phyloP scores from a whole-genome alignment of 768 basidiomycete species.

The Amanita pseudoporphyria region DNA sequence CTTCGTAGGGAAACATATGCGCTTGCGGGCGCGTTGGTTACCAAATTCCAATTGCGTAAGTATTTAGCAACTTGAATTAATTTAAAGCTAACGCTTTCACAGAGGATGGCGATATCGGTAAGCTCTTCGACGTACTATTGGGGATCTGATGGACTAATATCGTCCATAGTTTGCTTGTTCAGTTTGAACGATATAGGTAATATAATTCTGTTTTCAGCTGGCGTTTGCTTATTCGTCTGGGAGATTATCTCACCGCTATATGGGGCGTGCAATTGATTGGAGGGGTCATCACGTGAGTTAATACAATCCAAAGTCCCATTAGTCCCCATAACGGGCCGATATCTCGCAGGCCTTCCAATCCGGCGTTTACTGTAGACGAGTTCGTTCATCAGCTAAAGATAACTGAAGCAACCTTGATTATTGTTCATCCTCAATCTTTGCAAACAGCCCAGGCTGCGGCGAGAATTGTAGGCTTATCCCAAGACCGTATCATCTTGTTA shows the following conservation, averaged over 20 bases:
- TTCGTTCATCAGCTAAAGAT: slow-evolving; percentile 45
- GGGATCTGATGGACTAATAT: neutral
- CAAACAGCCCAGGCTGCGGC: too few relatives aligned
- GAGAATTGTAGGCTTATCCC: too few relatives aligned
- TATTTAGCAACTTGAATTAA: neutral
- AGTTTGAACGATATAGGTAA: too few relatives aligned
- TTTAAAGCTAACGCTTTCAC: slow-evolving; percentile 7
- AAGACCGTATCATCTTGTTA: too few relatives aligned
- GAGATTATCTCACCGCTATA: slow-evolving; percentile 45
- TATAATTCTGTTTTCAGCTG: too few relatives aligned
- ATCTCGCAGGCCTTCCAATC: too few relatives aligned
- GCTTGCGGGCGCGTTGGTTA: slow-evolving; percentile 44
- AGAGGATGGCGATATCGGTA: too few relatives aligned
- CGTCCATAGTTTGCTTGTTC: slow-evolving; percentile 43
- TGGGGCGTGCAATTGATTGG: too few relatives aligned
- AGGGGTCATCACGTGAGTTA: too few relatives aligned
- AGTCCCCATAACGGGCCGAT: slow-evolving; percentile 10
- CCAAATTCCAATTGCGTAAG: slow-evolving; percentile 40
- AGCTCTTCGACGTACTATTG: neutral
- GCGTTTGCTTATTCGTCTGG: slow-evolving; percentile 1
- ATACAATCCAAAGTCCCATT: slow-evolving; percentile 22
- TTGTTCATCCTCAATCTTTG: slow-evolving; percentile 37
- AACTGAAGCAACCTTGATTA: slow-evolving; percentile 36
- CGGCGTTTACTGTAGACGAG: slow-evolving; percentile 47
- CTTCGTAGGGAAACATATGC: slow-evolving; percentile 32